These are phyloP conservation scores for Penicillium canescens DNA, from an alignment of 495 filamentous ascomycete genomes.

Conservation along the genomic window DNA sequence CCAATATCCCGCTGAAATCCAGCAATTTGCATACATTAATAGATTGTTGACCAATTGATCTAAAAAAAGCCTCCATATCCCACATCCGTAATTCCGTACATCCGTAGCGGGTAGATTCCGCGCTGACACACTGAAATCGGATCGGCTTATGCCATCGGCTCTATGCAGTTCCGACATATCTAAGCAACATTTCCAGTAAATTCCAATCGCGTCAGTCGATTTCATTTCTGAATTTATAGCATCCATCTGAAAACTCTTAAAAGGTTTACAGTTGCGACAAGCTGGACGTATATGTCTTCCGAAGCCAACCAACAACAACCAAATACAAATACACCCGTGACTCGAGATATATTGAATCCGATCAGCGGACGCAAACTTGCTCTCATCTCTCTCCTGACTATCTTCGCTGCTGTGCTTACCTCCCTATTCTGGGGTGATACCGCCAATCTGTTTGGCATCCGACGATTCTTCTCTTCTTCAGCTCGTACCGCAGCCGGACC, in stretches of 20 bases:
- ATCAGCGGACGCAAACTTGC: conserved; percentile 7
- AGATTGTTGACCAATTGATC: conserved; percentile 4
- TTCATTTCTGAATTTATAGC: background rate
- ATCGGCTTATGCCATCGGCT: conserved; percentile 23
- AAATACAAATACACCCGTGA: background rate
- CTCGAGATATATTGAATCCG: background rate
- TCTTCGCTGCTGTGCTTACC: conserved; percentile 17
- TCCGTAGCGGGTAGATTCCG: conserved; percentile 24
- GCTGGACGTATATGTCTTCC: conserved; percentile 25
- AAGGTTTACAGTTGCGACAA: background rate
- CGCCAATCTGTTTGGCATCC: conserved; percentile 36
- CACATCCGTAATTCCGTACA: conserved; percentile 9
- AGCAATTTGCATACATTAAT: conserved; percentile 3
- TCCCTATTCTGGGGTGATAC: conserved; percentile 16
- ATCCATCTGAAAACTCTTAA: too few species aligned
- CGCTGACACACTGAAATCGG: conserved; percentile 24
- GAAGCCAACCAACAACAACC: conserved; percentile 11
- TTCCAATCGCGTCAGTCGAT: background rate
- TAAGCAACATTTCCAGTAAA: background rate
- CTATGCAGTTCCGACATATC: background rate
- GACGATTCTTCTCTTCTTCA: conserved; percentile 24
- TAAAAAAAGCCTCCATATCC: background rate
- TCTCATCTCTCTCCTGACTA: conserved; percentile 13
- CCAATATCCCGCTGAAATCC: background rate
- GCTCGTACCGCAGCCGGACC: background rate